Evolutionary conservation across 139 green algal species (phyloP).

Genomic region (Chlorella ohadii): DNA sequence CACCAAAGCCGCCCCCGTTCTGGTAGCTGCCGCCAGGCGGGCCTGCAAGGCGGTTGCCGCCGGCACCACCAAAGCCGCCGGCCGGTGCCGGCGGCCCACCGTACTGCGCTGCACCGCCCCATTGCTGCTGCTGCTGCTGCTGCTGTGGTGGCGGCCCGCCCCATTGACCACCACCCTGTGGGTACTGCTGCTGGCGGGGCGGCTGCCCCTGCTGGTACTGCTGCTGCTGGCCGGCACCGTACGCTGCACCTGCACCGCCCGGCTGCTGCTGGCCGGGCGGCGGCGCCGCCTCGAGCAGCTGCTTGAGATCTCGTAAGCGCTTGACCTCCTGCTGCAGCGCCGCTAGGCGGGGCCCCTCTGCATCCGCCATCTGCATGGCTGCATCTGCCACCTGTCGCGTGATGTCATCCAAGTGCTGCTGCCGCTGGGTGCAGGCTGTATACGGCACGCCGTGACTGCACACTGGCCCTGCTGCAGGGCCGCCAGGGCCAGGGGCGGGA

Average conservation of each 20-base stretch:
- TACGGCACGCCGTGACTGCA: constrained; percentile 15
- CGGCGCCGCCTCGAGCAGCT: constrained; percentile 21
- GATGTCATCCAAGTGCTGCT: constrained; percentile 44
- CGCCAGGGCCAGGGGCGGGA: background rate
- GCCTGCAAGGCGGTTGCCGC: background rate
- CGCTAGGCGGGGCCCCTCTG: background rate
- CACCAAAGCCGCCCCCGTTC: background rate
- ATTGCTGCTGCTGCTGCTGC: constrained; percentile 21
- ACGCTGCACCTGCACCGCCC: background rate
- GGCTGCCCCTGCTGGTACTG: no score
- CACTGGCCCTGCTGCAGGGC: background rate
- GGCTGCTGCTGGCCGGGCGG: background rate
- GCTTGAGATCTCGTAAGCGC: constrained; percentile 30
- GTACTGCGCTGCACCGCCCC: background rate
- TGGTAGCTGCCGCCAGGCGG: background rate
- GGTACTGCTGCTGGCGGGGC: no score
- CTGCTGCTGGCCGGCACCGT: background rate
- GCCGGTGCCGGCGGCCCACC: background rate
- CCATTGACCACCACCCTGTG: background rate
- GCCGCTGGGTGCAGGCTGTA: constrained; percentile 25
- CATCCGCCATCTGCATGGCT: constrained; percentile 21
- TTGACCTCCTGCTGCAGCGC: constrained; percentile 21
- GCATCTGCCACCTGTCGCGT: constrained; percentile 15
- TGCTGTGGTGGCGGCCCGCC: background rate
- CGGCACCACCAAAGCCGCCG: background rate